phyloP scores from a whole-genome alignment of 2,329 filamentous ascomycete species.

The Coniochaeta ligniaria region DNA sequence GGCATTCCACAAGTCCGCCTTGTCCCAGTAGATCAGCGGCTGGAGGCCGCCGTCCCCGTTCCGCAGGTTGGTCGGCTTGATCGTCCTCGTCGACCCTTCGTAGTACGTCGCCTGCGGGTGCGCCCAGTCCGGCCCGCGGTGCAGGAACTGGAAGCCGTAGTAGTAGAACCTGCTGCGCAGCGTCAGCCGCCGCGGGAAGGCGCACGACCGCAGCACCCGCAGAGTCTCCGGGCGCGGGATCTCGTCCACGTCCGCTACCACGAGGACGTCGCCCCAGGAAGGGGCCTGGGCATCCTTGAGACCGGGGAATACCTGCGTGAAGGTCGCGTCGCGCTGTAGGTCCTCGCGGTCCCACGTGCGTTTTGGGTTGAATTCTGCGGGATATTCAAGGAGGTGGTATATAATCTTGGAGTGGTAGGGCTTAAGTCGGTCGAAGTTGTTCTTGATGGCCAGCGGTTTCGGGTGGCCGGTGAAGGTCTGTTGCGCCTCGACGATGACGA shows the following conservation, averaged over 20 bases:
- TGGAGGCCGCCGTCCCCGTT: slow-evolving; percentile 34
- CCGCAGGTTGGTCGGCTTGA: slow-evolving; percentile 47
- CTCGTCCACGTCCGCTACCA: slow-evolving; percentile 56
- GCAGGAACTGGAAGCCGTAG: slow-evolving; percentile 49
- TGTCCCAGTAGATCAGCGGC: slow-evolving; percentile 31
- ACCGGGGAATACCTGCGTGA: slow-evolving; percentile 31
- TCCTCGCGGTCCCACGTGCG: slow-evolving; percentile 41
- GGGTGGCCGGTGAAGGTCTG: slow-evolving; percentile 49
- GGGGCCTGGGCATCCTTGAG: slow-evolving; percentile 35
- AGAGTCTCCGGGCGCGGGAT: slow-evolving; percentile 45
- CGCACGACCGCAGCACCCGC: slow-evolving; percentile 39
- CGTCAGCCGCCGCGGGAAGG: slow-evolving; percentile 44
- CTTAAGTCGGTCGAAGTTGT: slow-evolving; percentile 44
- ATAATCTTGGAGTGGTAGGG: slow-evolving; percentile 54
- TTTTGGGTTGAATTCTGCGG: slow-evolving; percentile 29
- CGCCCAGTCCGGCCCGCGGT: slow-evolving; percentile 38
- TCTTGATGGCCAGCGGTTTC: slow-evolving; percentile 46
- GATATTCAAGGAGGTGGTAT: slow-evolving; percentile 44
- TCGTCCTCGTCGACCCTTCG: slow-evolving; percentile 34
- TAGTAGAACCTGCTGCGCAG: slow-evolving; percentile 47
- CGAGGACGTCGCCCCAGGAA: slow-evolving; percentile 42
- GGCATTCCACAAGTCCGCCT: slow-evolving; percentile 38
- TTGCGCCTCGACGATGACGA: slow-evolving; percentile 53
- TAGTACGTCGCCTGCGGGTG: slow-evolving; percentile 56
- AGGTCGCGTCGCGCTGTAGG: slow-evolving; percentile 28